phyloP scores from a whole-genome alignment of 2,329 filamentous ascomycete species.

The Botrytis elliptica region DNA sequence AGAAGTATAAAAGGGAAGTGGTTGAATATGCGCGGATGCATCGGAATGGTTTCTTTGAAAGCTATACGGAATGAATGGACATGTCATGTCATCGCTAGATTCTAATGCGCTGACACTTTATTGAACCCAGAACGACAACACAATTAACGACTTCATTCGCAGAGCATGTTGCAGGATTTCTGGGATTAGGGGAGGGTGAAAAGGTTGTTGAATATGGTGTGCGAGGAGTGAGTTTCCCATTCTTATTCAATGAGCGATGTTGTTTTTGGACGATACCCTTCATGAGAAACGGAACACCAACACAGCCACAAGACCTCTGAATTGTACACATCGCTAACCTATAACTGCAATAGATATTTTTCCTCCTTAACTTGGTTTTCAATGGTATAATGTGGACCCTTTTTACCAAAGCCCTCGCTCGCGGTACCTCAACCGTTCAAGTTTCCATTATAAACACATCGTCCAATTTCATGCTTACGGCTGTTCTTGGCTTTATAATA shows the following conservation, averaged over 20 bases:
- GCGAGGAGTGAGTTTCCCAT: conserved; percentile 46
- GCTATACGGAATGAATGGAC: background rate
- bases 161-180: conserved; percentile 44
- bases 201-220: conserved; percentile 50
- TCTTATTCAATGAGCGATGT: background rate
- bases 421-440: conserved; percentile 72
- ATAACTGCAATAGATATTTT: conserved; percentile 2
- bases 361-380: conserved; percentile 32
- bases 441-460: conserved; percentile 82
- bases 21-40: background rate
- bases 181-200: conserved; percentile 47
- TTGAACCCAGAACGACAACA: conserved; percentile 50
- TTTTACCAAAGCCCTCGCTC: conserved; percentile 75
- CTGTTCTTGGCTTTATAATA: conserved; percentile 66
- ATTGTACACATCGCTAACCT: background rate
- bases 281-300: background rate
- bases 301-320: background rate
- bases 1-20: background rate
- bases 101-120: conserved; percentile 16
- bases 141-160: conserved; percentile 54
- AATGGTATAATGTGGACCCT: conserved; percentile 70
- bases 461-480: conserved; percentile 77
- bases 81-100: background rate
- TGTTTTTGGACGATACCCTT: background rate
- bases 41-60: background rate